Conservation (phyloP, 2,329 filamentous ascomycete species). For the Ambrosiella cleistominuta region DNA sequence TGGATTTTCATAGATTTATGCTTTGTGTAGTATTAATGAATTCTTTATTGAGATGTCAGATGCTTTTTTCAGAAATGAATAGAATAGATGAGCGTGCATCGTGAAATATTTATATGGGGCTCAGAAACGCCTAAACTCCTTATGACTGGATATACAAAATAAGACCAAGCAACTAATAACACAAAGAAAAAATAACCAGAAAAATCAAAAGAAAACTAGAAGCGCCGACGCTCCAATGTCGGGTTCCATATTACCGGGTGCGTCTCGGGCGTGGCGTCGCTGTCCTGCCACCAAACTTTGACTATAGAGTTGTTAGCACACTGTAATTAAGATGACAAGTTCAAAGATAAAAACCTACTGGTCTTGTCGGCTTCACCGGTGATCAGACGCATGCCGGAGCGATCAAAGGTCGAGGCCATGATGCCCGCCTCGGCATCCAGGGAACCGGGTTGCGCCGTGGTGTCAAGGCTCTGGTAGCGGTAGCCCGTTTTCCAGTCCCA, state of each 20-base stretch:
- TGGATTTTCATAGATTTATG: conserved; percentile 12
- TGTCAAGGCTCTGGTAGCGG: conserved; percentile 76
- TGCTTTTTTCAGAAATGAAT: background rate
- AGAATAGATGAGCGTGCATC: too few species aligned
- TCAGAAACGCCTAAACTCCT: background rate
- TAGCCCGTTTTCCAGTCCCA: conserved; percentile 99
- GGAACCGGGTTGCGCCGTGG: conserved; percentile 81
- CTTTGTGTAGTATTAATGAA: too few species aligned
- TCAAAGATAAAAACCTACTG: conserved; percentile 30
- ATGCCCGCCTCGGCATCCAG: conserved; percentile 87
- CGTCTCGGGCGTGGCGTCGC: conserved; percentile 73
- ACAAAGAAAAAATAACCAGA: background rate
- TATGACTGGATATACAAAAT: background rate
- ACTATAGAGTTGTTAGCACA: conserved; percentile 26
- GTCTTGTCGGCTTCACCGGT: conserved; percentile 96
- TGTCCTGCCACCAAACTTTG: conserved; percentile 94
- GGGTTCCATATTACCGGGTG: conserved; percentile 91
- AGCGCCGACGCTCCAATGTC: conserved; percentile 22
- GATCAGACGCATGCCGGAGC: conserved; percentile 73
- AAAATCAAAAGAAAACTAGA: background rate
- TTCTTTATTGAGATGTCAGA: too few species aligned
- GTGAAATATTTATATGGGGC: background rate
- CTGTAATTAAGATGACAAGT: background rate
- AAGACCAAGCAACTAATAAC: background rate
- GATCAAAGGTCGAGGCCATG: conserved; percentile 86